Conservation (phyloP, 1,284 basidiomycete species). For the Ustilago lituana region DNA sequence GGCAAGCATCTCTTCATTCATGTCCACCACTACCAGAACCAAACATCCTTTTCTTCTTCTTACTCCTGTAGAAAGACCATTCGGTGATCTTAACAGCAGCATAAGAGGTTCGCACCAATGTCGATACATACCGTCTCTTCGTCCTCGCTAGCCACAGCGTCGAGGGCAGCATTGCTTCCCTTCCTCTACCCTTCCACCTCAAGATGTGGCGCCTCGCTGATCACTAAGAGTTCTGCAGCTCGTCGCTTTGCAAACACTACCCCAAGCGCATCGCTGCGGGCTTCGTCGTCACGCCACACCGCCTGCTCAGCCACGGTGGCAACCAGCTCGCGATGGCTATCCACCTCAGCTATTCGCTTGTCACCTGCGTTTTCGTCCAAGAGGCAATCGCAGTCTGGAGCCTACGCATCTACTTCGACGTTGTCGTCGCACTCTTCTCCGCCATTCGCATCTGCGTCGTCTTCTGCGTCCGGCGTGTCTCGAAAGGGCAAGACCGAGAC, state of each 20-base stretch:
- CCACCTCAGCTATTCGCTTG: slow-evolving; percentile 2
- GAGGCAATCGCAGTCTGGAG: slow-evolving; percentile 2
- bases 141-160: slow-evolving; percentile 6
- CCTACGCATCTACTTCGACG: slow-evolving; percentile 6
- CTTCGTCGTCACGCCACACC: slow-evolving; percentile 14
- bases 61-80: no score
- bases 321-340: slow-evolving; percentile 8
- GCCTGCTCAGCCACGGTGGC: neutral
- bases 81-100: no score
- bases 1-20: neutral
- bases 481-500: slow-evolving; percentile 9
- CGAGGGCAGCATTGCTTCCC: slow-evolving; percentile 24
- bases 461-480: neutral
- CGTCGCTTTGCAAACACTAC: slow-evolving; percentile 1
- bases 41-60: neutral
- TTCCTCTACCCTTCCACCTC: slow-evolving; percentile 33
- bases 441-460: slow-evolving; percentile 5
- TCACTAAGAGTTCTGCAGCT: neutral
- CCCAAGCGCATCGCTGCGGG: neutral
- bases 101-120: no score
- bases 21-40: slow-evolving; percentile 9
- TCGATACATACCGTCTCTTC: slow-evolving; percentile 17
- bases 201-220: slow-evolving; percentile 11
- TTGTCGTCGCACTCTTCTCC: slow-evolving; percentile 2
- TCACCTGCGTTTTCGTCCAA: slow-evolving; percentile 26